Evolutionary conservation across 257 asterid species (phyloP).

Genomic region (Echites panduratus): DNA sequence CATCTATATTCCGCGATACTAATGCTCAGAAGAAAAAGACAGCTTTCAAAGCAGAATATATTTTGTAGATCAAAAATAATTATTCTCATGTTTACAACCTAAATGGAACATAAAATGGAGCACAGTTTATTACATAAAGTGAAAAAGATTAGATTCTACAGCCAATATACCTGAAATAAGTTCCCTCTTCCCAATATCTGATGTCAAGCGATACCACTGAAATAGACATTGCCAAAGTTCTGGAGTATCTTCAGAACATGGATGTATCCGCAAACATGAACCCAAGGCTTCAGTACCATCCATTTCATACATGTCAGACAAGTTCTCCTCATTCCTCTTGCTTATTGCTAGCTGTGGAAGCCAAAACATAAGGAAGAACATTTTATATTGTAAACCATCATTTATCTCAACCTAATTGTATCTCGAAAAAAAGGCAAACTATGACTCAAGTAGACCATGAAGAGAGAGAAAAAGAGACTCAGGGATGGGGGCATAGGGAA

Average conservation of each 20-base stretch:
- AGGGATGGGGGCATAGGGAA: too few species aligned
- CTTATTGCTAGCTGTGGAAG: conserved; percentile 51
- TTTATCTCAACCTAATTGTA: background rate
- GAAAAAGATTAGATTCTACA: conserved; percentile 1
- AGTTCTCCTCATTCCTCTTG: conserved; percentile 45
- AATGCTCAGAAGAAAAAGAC: background rate
- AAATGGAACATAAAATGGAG: background rate
- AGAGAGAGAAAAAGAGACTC: too few species aligned
- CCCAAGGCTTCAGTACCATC: conserved; percentile 82
- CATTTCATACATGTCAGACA: conserved; percentile 46
- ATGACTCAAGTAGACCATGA: background rate
- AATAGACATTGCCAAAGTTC: conserved; percentile 56
- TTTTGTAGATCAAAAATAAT: background rate
- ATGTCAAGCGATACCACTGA: conserved; percentile 72
- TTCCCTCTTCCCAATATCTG: conserved; percentile 64
- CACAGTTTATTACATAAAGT: background rate
- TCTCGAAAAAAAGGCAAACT: background rate
- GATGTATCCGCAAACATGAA: conserved; percentile 56
- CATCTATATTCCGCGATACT: background rate
- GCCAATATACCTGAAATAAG: conserved; percentile 63
- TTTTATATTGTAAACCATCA: background rate
- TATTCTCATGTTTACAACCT: background rate
- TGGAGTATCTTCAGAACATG: conserved; percentile 51
- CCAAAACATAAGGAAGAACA: conserved; percentile 5
- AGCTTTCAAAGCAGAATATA: conserved; percentile 1